phyloP scores from a whole-genome alignment of 2,329 filamentous ascomycete genomes.

The Sarocladium kiliense region DNA sequence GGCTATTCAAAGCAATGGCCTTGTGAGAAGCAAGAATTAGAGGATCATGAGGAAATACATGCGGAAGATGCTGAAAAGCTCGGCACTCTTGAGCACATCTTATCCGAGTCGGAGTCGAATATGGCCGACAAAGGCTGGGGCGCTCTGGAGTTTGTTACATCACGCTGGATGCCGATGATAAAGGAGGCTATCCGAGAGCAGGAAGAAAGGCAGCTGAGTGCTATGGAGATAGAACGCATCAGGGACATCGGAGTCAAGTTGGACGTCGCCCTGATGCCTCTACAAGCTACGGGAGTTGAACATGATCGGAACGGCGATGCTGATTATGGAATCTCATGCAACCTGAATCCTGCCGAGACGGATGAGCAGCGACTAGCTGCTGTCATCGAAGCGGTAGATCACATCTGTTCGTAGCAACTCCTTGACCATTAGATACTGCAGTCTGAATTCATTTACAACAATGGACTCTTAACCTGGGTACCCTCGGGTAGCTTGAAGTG shows the following conservation, averaged over 20 bases:
- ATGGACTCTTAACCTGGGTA: background rate
- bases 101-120: background rate
- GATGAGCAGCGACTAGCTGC: background rate
- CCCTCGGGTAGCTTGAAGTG: conserved; percentile 32
- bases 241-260: background rate
- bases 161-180: background rate
- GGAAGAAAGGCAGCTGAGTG: background rate
- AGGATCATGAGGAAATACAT: background rate
- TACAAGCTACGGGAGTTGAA: background rate
- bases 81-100: background rate
- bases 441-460: background rate
- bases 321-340: background rate
- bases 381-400: background rate
- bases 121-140: background rate
- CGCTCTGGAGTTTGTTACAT: background rate
- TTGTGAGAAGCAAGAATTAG: background rate
- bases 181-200: background rate
- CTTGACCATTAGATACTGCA: background rate
- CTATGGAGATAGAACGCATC: background rate
- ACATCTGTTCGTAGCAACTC: background rate
- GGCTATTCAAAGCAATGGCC: background rate
- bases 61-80: conserved; percentile 3
- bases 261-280: background rate
- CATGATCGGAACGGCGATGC: background rate
- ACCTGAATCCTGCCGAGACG: background rate